Base-by-base conservation (phyloP, 768 basidiomycete genomes). In the Naematelia encephala region DNA sequence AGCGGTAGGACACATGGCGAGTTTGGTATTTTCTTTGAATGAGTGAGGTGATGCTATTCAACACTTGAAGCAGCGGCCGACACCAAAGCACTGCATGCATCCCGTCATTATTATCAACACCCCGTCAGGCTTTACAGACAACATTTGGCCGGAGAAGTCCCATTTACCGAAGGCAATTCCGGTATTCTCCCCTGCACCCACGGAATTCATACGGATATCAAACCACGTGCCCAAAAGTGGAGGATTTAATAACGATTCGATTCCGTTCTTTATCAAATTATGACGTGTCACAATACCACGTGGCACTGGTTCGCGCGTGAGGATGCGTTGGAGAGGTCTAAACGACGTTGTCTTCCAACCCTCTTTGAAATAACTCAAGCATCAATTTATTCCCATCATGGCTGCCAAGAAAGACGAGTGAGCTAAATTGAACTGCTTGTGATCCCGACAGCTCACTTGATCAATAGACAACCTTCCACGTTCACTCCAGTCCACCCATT, bases 401-500 rank as follows among this genome's bases (percentile, higher is more conserved):
- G 34, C 34, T 39, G 34, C 8, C 8, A 39, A 8, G 34, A 8
- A 39, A 39, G 34, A 39, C 8, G 34, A 39, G 34, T 39, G 34
- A 39, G 34, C 16, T 8, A 16, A 39, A 8, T 8, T 16, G 34
- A 8, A 39, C 8, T 39, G 16, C 8, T 8, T 39, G 8, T 16
- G 16, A 8, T 8, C 34, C 8, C 16, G 8, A 8, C 8, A 39
- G 34, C 34, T 39, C 34, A 39, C 16, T 8, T 29, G 21, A 47
- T 19, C 5, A 10, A 19, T 26, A 73, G 71, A 39, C 52, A 56
- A 55, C 26, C 69, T 14, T 54, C 67, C n/a, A 75, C 73, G 10
- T 77, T 77, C 62, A 69, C 67, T 25, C 76, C 76, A 3, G 66
- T 74, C 29, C 76, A 77, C 56, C 76, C 76, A 12, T 77, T 77